phyloP scores from a whole-genome alignment of 1,139 yeast species.

The Ogataea hybrid region DNA sequence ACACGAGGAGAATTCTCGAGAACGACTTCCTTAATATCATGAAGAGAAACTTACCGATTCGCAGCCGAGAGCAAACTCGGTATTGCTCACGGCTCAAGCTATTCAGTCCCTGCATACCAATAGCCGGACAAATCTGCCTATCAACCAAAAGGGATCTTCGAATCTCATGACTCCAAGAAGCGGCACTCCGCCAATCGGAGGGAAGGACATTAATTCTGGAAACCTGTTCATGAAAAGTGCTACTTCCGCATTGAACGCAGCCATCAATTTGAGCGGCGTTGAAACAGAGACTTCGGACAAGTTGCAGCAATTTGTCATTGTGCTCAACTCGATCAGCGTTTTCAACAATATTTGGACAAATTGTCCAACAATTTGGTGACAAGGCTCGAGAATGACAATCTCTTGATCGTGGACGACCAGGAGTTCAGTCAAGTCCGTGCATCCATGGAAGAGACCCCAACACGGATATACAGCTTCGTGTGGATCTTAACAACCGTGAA shows the following conservation, averaged over 20 bases:
- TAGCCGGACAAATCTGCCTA: constrained; percentile 9
- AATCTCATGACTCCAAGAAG: constrained; percentile 25
- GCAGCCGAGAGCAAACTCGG: constrained; percentile 47
- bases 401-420: constrained; percentile 31
- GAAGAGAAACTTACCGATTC: constrained; percentile 54
- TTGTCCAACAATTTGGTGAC: constrained; percentile 35
- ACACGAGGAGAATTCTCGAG: constrained; percentile 44
- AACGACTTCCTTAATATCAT: constrained; percentile 46
- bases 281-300: constrained; percentile 38
- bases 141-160: constrained; percentile 20
- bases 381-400: constrained; percentile 23
- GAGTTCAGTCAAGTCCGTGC: constrained; percentile 23
- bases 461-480: constrained; percentile 19
- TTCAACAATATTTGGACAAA: constrained; percentile 52
- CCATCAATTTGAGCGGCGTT: constrained; percentile 31
- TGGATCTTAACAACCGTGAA: constrained; percentile 15
- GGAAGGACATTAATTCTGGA: constrained; percentile 12
- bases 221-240: constrained; percentile 31
- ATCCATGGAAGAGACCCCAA: constrained; percentile 20
- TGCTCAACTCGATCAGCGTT: constrained; percentile 47
- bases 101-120: constrained; percentile 15
- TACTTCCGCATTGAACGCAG: constrained; percentile 31
- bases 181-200: constrained; percentile 29
- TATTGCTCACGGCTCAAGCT: constrained; percentile 24
- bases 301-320: constrained; percentile 49